Percentiles rank a stretch among this genome's conserved stretches.
Evolutionary conservation across 176 grass and related monocot species (phyloP).

Genomic region (Microstegium vimineum): DNA sequence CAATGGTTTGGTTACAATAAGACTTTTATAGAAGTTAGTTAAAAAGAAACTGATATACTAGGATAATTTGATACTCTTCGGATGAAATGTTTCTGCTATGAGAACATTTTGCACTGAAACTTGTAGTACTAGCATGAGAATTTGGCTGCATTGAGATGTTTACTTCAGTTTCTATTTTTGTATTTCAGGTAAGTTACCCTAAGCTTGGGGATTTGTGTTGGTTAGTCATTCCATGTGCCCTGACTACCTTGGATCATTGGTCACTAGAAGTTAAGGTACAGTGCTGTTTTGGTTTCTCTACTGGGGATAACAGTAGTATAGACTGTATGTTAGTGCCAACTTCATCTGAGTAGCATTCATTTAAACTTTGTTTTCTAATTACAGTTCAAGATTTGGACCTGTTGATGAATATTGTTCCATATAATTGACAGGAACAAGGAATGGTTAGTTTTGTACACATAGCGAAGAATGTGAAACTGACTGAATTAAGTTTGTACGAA

Average conservation of each 20-base stretch:
- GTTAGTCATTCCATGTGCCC: constrained; percentile 78
- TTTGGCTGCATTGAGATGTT: background rate
- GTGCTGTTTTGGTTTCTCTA: background rate
- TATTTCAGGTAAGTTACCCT: constrained; percentile 60
- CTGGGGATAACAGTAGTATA: background rate
- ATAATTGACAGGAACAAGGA: constrained; percentile 62
- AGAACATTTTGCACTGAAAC: background rate
- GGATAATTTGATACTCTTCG: background rate
- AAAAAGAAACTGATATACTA: background rate
- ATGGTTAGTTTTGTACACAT: constrained; percentile 71
- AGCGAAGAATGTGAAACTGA: constrained; percentile 62
- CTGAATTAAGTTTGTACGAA: constrained; percentile 83
- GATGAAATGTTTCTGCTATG: background rate
- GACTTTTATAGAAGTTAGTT: background rate
- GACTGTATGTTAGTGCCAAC: background rate
- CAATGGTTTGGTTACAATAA: background rate
- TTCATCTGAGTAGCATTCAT: background rate
- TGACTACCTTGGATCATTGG: constrained; percentile 92
- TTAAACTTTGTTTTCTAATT: background rate
- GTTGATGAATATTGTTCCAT: background rate
- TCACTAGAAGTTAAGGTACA: constrained; percentile 77
- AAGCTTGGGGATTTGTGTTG: constrained; percentile 64
- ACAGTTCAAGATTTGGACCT: background rate
- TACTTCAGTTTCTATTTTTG: background rate
- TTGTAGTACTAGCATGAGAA: background rate